phyloP scores from a whole-genome alignment of 495 filamentous ascomycete genomes.

The Rhizodiscina lignyota region DNA sequence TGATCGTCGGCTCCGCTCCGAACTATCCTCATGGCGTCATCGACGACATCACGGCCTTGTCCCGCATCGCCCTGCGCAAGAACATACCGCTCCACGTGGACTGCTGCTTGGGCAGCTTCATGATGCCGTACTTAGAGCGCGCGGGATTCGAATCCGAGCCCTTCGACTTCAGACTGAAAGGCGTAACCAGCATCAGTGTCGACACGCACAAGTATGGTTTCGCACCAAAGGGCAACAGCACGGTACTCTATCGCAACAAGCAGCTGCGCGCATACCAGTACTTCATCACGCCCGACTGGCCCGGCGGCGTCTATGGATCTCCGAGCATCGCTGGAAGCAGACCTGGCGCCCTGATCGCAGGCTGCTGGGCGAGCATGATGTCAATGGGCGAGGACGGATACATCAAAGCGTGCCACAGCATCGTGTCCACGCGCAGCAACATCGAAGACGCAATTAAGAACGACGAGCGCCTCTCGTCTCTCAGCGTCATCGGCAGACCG shows the following conservation, averaged over 20 bases:
- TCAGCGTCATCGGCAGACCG: constrained; percentile 70
- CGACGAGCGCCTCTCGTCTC: constrained; percentile 41
- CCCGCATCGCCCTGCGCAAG: constrained; percentile 61
- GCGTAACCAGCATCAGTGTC: constrained; percentile 87
- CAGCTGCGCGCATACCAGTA: constrained; percentile 76
- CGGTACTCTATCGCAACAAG: constrained; percentile 72
- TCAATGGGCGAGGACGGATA: constrained; percentile 80
- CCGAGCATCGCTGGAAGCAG: constrained; percentile 80
- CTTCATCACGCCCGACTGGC: constrained; percentile 90
- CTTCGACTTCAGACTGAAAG: constrained; percentile 88
- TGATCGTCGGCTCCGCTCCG: constrained; percentile 87
- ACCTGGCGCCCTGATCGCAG: constrained; percentile 84
- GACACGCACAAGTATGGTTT: constrained; percentile 99
- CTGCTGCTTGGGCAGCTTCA: constrained; percentile 90
- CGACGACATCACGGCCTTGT: constrained; percentile 79
- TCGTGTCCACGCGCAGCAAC: constrained; percentile 74
- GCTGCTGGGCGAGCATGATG: constrained; percentile 86
- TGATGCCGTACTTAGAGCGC: constrained; percentile 77
- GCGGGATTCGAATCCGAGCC: constrained; percentile 74
- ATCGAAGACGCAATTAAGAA: constrained; percentile 61
- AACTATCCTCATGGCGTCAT: constrained; percentile 98
- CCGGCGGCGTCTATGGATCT: constrained; percentile 88
- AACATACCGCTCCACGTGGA: constrained; percentile 87
- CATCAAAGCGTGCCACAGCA: constrained; percentile 63
- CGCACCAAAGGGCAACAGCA: constrained; percentile 90